Evolutionary conservation across 2,329 filamentous ascomycete species (phyloP).

Genomic region (Trichocomaceae sp.): DNA sequence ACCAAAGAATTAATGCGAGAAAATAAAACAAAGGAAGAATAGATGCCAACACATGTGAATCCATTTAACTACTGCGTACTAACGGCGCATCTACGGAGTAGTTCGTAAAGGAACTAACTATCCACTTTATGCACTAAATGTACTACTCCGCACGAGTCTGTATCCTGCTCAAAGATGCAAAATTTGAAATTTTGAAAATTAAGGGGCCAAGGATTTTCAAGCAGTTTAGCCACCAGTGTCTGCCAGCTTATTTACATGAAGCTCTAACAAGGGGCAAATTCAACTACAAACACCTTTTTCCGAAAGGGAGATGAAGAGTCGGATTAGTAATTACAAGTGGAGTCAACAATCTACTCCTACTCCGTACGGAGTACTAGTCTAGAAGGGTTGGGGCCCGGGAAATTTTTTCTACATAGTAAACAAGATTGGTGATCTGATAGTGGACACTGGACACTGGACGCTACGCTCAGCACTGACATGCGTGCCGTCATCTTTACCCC

Average conservation of each 20-base stretch:
- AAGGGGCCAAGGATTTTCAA: not conserved
- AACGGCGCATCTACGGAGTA: not conserved
- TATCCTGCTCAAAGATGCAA: not conserved
- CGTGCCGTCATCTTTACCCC: too few relatives aligned
- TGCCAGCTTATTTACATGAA: not conserved
- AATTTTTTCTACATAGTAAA: not conserved
- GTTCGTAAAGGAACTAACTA: not conserved
- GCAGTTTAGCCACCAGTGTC: too few relatives aligned
- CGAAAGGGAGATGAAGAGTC: too few relatives aligned
- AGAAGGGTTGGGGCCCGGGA: not conserved
- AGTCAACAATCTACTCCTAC: too few relatives aligned
- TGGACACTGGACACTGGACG: too few relatives aligned
- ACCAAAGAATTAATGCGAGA: not conserved
- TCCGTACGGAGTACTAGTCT: too few relatives aligned
- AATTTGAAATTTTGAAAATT: too few relatives aligned
- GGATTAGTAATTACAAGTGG: too few relatives aligned
- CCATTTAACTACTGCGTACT: not conserved
- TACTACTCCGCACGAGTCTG: too few relatives aligned
- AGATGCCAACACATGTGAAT: not conserved
- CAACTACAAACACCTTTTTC: not conserved
- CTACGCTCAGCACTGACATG: too few relatives aligned
- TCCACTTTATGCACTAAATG: not conserved
- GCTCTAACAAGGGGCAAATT: not conserved
- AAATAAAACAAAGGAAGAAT: not conserved
- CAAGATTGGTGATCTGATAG: not conserved